These are phyloP conservation scores for Polygonum aviculare DNA, from an alignment of 148 eudicot genomes.

Conservation along the genomic window DNA sequence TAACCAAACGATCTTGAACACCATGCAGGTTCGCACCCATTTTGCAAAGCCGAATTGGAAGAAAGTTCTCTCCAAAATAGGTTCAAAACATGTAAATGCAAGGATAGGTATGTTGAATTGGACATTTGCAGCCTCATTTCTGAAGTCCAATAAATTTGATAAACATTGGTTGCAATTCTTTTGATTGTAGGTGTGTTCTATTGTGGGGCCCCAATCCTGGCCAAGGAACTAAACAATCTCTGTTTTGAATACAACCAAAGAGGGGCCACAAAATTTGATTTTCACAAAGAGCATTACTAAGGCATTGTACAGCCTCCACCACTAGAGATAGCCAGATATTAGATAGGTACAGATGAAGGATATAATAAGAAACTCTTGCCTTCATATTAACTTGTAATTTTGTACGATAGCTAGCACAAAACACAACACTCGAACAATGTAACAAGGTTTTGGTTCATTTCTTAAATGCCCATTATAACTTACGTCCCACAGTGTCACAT, in stretches of 20 bases:
- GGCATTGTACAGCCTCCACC: too few species aligned
- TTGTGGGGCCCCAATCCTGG: conserved; percentile 71
- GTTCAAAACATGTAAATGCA: conserved; percentile 74
- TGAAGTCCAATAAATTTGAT: background rate
- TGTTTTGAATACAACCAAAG: conserved; percentile 82
- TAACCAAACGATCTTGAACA: background rate
- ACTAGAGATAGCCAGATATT: too few species aligned
- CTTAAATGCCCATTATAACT: background rate
- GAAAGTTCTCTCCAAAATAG: conserved; percentile 64
- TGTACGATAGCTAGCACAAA: background rate
- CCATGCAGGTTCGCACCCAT: conserved; percentile 77
- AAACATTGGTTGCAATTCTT: background rate
- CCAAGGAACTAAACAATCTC: conserved; percentile 62
- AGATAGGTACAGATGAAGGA: background rate
- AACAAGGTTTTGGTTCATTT: background rate
- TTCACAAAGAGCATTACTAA: conserved; percentile 89
- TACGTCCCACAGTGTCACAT: background rate
- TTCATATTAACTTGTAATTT: background rate
- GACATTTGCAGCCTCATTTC: background rate
- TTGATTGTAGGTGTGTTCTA: conserved; percentile 73
- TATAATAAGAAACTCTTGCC: background rate
- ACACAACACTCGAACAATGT: background rate
- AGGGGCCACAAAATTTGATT: conserved; percentile 79
- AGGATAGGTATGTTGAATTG: conserved; percentile 49
- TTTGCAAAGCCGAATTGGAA: conserved; percentile 98